Conservation (phyloP, 1,284 basidiomycete species). For the Trichosporon ovoides region DNA sequence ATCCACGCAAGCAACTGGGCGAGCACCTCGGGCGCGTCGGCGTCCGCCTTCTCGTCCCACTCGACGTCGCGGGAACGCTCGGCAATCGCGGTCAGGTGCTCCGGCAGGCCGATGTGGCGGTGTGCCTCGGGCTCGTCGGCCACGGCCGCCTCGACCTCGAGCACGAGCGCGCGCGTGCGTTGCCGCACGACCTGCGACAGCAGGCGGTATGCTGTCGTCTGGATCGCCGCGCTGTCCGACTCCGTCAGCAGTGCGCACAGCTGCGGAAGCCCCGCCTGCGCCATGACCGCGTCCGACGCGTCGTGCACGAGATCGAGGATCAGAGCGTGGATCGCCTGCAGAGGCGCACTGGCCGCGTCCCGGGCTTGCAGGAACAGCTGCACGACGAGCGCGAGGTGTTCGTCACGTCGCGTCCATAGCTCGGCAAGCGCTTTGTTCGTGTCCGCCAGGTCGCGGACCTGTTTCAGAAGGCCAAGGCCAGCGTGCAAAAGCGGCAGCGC, state of each 20-base stretch:
- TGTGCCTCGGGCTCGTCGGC: constrained; percentile 23
- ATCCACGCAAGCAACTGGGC: constrained; percentile 79
- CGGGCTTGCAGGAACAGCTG: constrained; percentile 41
- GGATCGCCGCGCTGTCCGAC: constrained; percentile 32
- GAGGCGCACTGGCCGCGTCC: constrained; percentile 56
- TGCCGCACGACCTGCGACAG: constrained; percentile 33
- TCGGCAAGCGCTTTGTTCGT: constrained; percentile 70
- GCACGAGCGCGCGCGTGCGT: constrained; percentile 56
- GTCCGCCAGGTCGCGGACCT: constrained; percentile 63
- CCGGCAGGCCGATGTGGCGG: constrained; percentile 54
- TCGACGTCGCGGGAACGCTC: constrained; percentile 53
- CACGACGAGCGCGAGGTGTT: constrained; percentile 24
- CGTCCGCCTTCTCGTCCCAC: constrained; percentile 33
- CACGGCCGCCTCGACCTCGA: constrained; percentile 64
- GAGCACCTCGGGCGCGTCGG: constrained; percentile 41
- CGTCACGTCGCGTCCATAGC: constrained; percentile 54
- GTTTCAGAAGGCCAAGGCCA: constrained; percentile 63
- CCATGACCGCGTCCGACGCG: constrained; percentile 61
- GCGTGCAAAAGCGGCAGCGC: constrained; percentile 63
- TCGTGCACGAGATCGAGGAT: constrained; percentile 64
- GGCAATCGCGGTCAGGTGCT: constrained; percentile 62
- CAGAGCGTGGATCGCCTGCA: constrained; percentile 62
- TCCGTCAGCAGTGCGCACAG: constrained; percentile 34
- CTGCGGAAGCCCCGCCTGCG: constrained; percentile 60
- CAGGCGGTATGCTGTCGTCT: constrained; percentile 40